Percentiles rank a stretch among this genome's conserved stretches.
phyloP scores from a whole-genome alignment of 164 flowering plant genomes.

The Vitis riparia region DNA sequence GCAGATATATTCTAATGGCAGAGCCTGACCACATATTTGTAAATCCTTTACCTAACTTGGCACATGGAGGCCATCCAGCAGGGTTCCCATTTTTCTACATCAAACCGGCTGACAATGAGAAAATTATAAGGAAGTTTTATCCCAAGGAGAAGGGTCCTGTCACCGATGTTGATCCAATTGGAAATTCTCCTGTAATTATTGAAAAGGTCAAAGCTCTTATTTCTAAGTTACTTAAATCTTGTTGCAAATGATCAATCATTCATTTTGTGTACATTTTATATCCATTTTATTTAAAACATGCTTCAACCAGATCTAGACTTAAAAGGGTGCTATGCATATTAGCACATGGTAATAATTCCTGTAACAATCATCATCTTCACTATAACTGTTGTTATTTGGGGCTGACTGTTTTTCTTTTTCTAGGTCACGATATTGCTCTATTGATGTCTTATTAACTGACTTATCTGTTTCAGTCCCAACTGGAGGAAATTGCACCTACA shows the following conservation, averaged over 20 bases:
- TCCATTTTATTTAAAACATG: too few relatives aligned
- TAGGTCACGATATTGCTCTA: slow-evolving; percentile 29
- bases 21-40: slow-evolving; percentile 96
- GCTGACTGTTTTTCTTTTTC: not conserved
- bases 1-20: slow-evolving; percentile 93
- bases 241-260: too few relatives aligned
- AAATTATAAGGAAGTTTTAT: slow-evolving; percentile 74
- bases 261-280: too few relatives aligned
- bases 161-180: slow-evolving; percentile 86
- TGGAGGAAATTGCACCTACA: slow-evolving; percentile 89
- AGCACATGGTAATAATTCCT: too few relatives aligned
- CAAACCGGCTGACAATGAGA: slow-evolving; percentile 66
- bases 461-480: not conserved
- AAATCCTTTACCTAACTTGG: slow-evolving; percentile 86
- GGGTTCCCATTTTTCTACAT: slow-evolving; percentile 92
- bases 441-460: too few relatives aligned
- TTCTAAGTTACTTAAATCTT: too few relatives aligned
- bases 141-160: slow-evolving; percentile 90
- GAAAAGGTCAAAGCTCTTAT: slow-evolving; percentile 53
- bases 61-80: slow-evolving; percentile 67
- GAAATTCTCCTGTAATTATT: slow-evolving; percentile 97
- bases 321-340: too few relatives aligned
- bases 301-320: too few relatives aligned
- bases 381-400: not conserved
- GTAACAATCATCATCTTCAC: too few relatives aligned